phyloP scores from a whole-genome alignment of 2,329 filamentous ascomycete species.

The Colletotrichum cuscutae region DNA sequence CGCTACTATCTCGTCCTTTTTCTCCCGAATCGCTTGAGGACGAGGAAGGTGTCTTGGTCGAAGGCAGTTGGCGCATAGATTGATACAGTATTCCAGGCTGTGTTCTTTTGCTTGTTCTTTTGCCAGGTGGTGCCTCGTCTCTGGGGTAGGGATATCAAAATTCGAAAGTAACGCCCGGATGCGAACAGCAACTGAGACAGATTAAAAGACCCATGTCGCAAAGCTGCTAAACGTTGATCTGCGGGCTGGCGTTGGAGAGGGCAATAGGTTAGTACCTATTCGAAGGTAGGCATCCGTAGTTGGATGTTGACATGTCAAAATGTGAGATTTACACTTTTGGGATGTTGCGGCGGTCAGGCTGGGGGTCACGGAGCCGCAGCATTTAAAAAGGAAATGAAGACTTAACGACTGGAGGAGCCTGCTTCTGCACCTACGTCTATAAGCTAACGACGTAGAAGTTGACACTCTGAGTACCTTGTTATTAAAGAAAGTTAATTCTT shows the following conservation, averaged over 20 bases:
- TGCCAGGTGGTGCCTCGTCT: not conserved
- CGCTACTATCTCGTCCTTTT: not conserved
- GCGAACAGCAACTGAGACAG: not conserved
- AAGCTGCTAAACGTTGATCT: not conserved
- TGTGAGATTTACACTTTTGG: not conserved
- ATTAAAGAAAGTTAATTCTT: too few relatives aligned
- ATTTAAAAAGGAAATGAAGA: not conserved
- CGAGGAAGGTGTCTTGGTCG: not conserved
- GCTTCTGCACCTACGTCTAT: too few relatives aligned
- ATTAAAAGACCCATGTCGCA: not conserved
- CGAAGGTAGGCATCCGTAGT: not conserved
- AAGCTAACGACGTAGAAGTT: not conserved
- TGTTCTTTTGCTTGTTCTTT: not conserved
- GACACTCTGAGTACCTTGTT: too few relatives aligned
- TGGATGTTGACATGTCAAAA: not conserved
- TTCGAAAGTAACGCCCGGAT: not conserved
- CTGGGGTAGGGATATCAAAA: not conserved
- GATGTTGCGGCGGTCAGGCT: not conserved
- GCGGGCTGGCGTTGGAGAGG: not conserved
- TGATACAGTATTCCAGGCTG: not conserved
- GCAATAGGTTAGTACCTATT: not conserved
- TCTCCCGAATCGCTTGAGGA: not conserved
- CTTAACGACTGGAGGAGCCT: not conserved
- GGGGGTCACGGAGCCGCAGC: not conserved
- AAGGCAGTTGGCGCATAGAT: not conserved